phyloP scores from a whole-genome alignment of 768 basidiomycete genomes.

The Krasilnikovozyma curviuscula region DNA sequence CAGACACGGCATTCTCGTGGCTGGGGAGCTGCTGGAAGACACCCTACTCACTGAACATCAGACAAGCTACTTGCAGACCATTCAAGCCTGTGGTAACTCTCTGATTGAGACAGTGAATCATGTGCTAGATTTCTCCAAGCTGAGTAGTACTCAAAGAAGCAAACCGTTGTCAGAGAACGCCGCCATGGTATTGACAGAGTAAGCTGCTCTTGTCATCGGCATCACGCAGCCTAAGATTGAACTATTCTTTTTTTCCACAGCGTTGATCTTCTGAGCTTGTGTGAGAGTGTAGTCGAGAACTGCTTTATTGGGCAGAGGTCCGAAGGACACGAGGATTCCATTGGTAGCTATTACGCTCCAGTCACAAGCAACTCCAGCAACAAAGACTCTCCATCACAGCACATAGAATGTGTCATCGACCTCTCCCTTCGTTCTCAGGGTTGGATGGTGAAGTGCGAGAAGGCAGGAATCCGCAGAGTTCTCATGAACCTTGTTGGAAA shows the following conservation, averaged over 20 bases:
- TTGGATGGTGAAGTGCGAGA: conserved; percentile 73
- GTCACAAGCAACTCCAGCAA: no score
- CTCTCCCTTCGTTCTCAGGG: conserved; percentile 33
- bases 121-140: conserved; percentile 85
- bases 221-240: not conserved
- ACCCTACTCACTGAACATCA: conserved; percentile 66
- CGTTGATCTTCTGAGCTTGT: conserved; percentile 24
- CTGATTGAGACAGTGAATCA: conserved; percentile 93
- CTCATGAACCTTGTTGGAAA: conserved; percentile 92
- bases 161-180: no score
- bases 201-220: conserved; percentile 37
- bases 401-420: conserved; percentile 48
- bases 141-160: no score
- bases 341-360: not conserved
- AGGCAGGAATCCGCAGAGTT: conserved; percentile 74
- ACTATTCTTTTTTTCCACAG: not conserved
- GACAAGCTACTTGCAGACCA: conserved; percentile 69
- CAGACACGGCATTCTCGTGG: conserved; percentile 42
- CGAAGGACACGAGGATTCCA: no score
- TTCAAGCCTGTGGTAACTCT: conserved; percentile 86
- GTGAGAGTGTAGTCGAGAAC: conserved; percentile 45
- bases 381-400: no score
- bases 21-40: conserved; percentile 67
- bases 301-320: conserved; percentile 87
- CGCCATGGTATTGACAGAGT: no score